A percentile compares a stretch with the other conserved stretches of the same genome.
phyloP scores from a whole-genome alignment of 2,329 filamentous ascomycete species.

The Alternaria tenuissima region DNA sequence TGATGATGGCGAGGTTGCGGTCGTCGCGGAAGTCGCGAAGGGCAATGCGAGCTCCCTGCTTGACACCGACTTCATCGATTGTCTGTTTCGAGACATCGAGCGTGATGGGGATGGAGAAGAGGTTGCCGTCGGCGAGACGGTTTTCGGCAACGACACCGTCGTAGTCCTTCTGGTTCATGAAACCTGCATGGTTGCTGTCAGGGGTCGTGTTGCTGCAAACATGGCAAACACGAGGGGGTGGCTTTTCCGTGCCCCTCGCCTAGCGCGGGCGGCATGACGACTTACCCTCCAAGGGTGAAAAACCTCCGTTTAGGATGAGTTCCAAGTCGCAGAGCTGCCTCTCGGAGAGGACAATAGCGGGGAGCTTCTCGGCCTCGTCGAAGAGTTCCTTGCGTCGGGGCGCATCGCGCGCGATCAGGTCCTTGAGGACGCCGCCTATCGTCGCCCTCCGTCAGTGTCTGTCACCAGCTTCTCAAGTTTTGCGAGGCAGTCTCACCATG shows the following conservation, averaged over 20 bases:
- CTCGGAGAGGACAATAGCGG: slow-evolving; percentile 85
- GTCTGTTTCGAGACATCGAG: slow-evolving; percentile 81
- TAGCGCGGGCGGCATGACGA: slow-evolving; percentile 26
- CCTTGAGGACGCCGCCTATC: slow-evolving; percentile 90
- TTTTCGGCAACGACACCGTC: slow-evolving; percentile 89
- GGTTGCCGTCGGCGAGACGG: slow-evolving; percentile 84
- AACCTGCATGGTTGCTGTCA: slow-evolving; percentile 65
- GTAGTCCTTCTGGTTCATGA: slow-evolving; percentile 98
- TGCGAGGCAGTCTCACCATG: slow-evolving; percentile 52
- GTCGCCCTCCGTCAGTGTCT: slow-evolving; percentile 26
- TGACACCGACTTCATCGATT: slow-evolving; percentile 77
- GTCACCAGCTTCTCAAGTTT: background rate
- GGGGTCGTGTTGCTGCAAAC: slow-evolving; percentile 25
- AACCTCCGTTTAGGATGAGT: slow-evolving; percentile 95
- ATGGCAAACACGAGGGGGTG: slow-evolving; percentile 40
- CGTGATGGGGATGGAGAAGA: slow-evolving; percentile 97
- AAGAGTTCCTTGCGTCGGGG: slow-evolving; percentile 81
- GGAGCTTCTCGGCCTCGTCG: slow-evolving; percentile 84
- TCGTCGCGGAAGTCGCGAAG: slow-evolving; percentile 97
- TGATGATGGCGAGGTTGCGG: slow-evolving; percentile 93
- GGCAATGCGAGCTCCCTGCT: slow-evolving; percentile 81
- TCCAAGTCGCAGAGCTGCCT: slow-evolving; percentile 98
- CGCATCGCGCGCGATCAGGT: slow-evolving; percentile 92
- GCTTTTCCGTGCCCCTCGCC: slow-evolving; percentile 12
- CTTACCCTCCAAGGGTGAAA: slow-evolving; percentile 95